These are phyloP conservation scores for Globisporangium spinosum DNA, from an alignment of 352 stramenopile species.

Conservation along the genomic window DNA sequence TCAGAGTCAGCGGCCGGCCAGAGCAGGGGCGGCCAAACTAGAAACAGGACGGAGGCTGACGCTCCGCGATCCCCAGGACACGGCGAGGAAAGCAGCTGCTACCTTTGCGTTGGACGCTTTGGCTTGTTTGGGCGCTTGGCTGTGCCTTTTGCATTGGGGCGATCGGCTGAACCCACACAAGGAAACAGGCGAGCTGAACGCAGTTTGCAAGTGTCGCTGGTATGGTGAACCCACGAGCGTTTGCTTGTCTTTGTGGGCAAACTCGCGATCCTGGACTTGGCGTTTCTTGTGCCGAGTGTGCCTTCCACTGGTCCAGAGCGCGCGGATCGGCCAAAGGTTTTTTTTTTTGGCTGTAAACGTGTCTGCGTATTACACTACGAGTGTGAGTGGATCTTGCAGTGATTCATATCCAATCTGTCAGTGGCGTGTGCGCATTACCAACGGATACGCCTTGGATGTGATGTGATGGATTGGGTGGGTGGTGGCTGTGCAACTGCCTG, in stretches of 20 bases:
- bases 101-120: background rate
- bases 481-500: background rate
- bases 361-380: background rate
- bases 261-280: background rate
- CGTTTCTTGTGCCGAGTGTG: background rate
- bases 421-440: conserved; percentile 3
- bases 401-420: background rate
- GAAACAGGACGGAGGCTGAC: background rate
- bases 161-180: background rate
- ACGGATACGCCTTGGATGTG: background rate
- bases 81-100: background rate
- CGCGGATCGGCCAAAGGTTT: background rate
- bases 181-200: background rate
- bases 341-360: background rate
- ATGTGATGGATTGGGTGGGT: background rate
- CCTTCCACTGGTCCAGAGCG: background rate
- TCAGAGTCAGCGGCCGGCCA: background rate
- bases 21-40: background rate
- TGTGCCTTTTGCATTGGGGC: background rate
- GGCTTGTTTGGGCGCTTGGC: too few relatives aligned
- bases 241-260: background rate
- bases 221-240: background rate
- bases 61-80: background rate
- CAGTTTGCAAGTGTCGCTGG: background rate
- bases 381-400: background rate